Base-by-base conservation (phyloP, 2,329 filamentous ascomycete genomes). In the Aschersonia sp. region DNA sequence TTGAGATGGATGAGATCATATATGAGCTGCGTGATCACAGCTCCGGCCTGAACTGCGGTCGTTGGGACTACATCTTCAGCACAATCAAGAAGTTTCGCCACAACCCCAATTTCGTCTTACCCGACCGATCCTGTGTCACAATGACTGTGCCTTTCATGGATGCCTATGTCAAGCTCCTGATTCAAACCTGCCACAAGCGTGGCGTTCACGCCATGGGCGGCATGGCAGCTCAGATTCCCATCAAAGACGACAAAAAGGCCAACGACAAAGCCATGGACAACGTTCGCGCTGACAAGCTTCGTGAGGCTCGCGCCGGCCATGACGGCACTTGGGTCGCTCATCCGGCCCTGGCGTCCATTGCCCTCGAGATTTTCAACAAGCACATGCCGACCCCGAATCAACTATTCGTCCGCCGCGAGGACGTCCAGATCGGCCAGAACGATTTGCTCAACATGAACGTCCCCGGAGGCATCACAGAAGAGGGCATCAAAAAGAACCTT, bases 1-100 rank as follows among this genome's bases (percentile, higher is more conserved):
- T 98, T 61, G 92, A 98, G 76, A 98, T 98, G 92, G 92, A 98
- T 60, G 92, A 98, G 80, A 97, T 98, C 69, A 97, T 98, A 70
- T 98, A 96, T 68, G 92, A 97, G 73, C 83, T 98, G 56, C 85
- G 92, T 51, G 91, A 97, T 63, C 92, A 98, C 75, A 91, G 84
- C 65, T 85, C 91, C 5, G 92, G 92, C 45, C 80, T 98, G 61
- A 98, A 98, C 80, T 97, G 92, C 69, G 92, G 92, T 54, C 85
- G 92, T 57, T 98, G 92, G 92, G 92, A 98, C 65, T 98, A 98
- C 76, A 97, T 98, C 71, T 98, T 98, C 77, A 92, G 85, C 66
- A 88, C 91, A 62, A 97, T 98, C 75, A 98, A 98, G 79, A 95
- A 94, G 69, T 95, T 97, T 84, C 87, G 92, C 64, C 81, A 95